Base-by-base conservation (phyloP, 2,329 filamentous ascomycete species). In the Cladorrhinum sp. region DNA sequence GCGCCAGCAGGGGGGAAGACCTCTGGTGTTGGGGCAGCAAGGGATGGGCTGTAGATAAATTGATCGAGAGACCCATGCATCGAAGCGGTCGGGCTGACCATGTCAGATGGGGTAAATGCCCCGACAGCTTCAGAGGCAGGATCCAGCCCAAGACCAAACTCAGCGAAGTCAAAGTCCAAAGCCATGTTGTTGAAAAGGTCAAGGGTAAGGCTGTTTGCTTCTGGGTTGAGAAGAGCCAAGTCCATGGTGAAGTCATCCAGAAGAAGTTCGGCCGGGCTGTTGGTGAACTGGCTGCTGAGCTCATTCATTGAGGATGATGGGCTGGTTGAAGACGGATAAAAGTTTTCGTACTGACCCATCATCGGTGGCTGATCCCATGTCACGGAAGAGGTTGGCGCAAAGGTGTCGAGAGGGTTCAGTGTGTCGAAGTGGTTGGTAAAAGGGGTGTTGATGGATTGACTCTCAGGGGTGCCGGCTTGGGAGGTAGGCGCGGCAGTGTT, bases 231-330 rank as follows among this genome's bases (percentile, higher is more conserved):
- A 7, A 14, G 39, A 12, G 49, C 36, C 26, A 36, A 10, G 30
- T 64, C 53, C n/a, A 57, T 4, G 51, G 60, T 48, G 14, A 64
- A 64, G 20, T 55, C 57, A 1, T 60, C 59, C 2, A 59, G 30
- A 24, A 58, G n/a, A n/a, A 51, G 3, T 14, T 59, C 55, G 18
- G 36, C 46, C 3, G 61, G 61, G 53, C 56, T 63, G 20, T 24
- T 36, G 14, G 42, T 48, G 21, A 53, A 50, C 12, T 24, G 49
- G 33, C 24, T 52, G 18, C 36, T 53, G 23, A 55, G 12, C 18
- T 57, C 53, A 54, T 52, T 58, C 26, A 57, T 48, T n/a, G 26
- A 48, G 39, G 54, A 42, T 7, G 53, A 57, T 18, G 54, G 36
- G 9, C 24, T 48, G 42, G 36, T 49, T n/a, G 49, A 21, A 8